Conservation (phyloP, 306 rosid species). For the Citrullus mucosospermus region DNA sequence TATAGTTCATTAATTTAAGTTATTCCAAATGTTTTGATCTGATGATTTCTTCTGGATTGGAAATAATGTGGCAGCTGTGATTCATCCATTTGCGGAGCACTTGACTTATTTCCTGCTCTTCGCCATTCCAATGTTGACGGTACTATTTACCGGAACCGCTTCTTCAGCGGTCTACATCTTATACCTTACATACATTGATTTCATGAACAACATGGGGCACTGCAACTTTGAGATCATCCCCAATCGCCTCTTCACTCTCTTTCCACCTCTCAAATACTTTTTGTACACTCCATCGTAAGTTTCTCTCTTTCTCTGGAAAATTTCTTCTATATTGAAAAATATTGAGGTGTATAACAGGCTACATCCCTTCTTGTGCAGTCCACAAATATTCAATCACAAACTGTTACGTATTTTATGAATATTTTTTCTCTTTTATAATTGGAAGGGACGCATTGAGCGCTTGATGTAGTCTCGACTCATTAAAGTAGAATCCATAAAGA, state of each 20-base stretch:
- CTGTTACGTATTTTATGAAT: no score
- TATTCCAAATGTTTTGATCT: not conserved
- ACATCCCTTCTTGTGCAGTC: no score
- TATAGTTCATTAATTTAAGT: not conserved
- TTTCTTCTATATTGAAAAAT: no score
- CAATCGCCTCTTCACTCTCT: constrained; percentile 20
- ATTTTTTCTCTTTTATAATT: no score
- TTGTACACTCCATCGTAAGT: constrained; percentile 36
- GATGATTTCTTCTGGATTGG: not conserved
- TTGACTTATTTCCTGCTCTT: constrained; percentile 21
- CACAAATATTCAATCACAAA: no score
- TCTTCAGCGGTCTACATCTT: not conserved
- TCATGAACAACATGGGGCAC: constrained; percentile 47
- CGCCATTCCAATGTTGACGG: constrained; percentile 19
- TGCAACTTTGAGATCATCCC: constrained; percentile 38
- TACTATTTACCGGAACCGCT: not conserved
- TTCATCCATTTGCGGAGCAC: constrained; percentile 40
- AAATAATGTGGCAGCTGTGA: constrained; percentile 26
- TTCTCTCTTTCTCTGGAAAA: not conserved
- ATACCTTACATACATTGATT: constrained; percentile 18
- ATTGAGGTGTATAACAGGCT: no score
- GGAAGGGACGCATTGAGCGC: no score
- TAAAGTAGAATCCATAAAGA: no score
- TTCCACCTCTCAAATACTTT: constrained; percentile 35
- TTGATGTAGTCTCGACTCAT: no score